phyloP scores from a whole-genome alignment of 257 asterid genomes.

The Ajuga chamaepitys region DNA sequence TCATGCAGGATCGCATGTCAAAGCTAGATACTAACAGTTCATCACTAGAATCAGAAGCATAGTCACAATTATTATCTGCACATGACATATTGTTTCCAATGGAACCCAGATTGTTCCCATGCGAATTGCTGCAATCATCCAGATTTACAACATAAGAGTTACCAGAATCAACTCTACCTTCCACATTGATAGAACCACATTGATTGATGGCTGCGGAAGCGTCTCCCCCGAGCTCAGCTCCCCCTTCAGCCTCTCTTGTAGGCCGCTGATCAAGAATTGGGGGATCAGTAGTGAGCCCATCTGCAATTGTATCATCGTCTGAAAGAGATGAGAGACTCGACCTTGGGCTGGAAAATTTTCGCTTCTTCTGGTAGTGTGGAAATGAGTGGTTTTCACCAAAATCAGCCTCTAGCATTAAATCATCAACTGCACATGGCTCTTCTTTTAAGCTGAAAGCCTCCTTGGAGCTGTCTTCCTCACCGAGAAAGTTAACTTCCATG shows the following conservation, averaged over 20 bases:
- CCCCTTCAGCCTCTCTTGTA: conserved; percentile 19
- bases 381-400: conserved; percentile 21
- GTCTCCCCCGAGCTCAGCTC: conserved; percentile 28
- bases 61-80: conserved; percentile 19
- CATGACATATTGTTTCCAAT: conserved; percentile 15
- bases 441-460: conserved; percentile 19
- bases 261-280: conserved; percentile 27
- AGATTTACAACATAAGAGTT: conserved; percentile 12
- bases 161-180: conserved; percentile 14
- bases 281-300: conserved; percentile 17
- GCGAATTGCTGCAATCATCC: conserved; percentile 21
- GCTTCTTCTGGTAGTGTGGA: conserved; percentile 29
- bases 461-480: conserved; percentile 18
- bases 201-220: conserved; percentile 14
- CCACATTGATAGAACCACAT: conserved; percentile 13
- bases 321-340: conserved; percentile 19
- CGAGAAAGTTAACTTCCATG: conserved; percentile 22
- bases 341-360: conserved; percentile 32
- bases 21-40: conserved; percentile 28
- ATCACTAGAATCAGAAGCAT: conserved; percentile 30
- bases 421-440: conserved; percentile 22
- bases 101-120: conserved; percentile 12
- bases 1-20: conserved; percentile 26
- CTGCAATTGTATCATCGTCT: conserved; percentile 26
- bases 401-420: conserved; percentile 18